Percentiles rank a stretch among this genome's conserved stretches.
phyloP scores from a whole-genome alignment of 495 filamentous ascomycete genomes.

The Recurvomyces mirabilis region DNA sequence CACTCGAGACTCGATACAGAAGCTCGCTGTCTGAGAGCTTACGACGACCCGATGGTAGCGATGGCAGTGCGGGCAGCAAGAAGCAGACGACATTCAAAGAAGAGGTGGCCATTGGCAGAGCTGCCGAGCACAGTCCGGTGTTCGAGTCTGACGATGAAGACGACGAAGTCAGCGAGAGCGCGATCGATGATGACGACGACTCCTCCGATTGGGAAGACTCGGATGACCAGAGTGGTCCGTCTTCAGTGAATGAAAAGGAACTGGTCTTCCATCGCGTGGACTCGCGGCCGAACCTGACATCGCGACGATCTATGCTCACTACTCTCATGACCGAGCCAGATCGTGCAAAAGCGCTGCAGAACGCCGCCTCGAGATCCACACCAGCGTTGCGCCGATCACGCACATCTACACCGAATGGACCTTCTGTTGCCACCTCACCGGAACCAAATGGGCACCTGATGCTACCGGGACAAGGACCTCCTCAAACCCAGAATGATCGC shows the following conservation, averaged over 20 bases:
- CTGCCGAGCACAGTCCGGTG: constrained; percentile 54
- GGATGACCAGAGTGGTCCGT: constrained; percentile 71
- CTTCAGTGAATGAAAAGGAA: constrained; percentile 65
- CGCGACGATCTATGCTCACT: constrained; percentile 78
- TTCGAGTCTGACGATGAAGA: constrained; percentile 49
- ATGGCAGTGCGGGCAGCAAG: constrained; percentile 33
- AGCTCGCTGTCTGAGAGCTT: constrained; percentile 46
- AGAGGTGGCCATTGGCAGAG: constrained; percentile 54
- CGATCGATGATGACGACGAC: constrained; percentile 57
- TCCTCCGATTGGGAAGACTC: constrained; percentile 94
- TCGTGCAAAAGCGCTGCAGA: constrained; percentile 53
- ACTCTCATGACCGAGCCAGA: constrained; percentile 73
- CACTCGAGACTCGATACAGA: constrained; percentile 47
- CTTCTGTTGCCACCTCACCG: constrained; percentile 63
- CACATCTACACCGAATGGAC: constrained; percentile 58
- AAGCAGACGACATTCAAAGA: constrained; percentile 83
- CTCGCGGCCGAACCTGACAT: constrained; percentile 73
- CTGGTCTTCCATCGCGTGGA: constrained; percentile 87
- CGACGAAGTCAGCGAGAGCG: constrained; percentile 30
- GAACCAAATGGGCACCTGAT: constrained; percentile 29
- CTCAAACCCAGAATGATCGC: constrained; percentile 66
- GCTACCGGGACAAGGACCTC: constrained; percentile 42
- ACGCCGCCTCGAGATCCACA: constrained; percentile 63
- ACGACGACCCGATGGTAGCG: constrained; percentile 30
- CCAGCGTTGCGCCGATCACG: constrained; percentile 73